Evolutionary conservation across 805 yeast species (phyloP).

Genomic region (Kockiozyma suomiensis): DNA sequence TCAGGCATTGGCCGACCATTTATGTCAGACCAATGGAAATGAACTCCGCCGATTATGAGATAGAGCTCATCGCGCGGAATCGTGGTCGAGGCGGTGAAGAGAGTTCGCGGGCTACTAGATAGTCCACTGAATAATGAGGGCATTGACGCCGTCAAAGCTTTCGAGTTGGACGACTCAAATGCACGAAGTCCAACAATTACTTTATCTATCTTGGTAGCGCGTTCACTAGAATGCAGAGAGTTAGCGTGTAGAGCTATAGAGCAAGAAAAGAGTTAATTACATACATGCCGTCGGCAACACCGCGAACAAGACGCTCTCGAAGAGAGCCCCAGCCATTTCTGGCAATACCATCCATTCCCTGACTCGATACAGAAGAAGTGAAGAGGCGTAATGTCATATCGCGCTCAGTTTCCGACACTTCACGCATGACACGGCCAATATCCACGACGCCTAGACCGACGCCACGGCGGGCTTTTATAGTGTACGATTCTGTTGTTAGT

Average conservation of each 20-base stretch:
- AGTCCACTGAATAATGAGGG: conserved; percentile 24
- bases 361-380: conserved; percentile 50
- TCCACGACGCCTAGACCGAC: conserved; percentile 88
- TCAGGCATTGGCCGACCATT: conserved; percentile 7
- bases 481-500: conserved; percentile 16
- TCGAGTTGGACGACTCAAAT: conserved; percentile 49
- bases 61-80: conserved; percentile 30
- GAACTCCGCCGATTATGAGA: conserved; percentile 23
- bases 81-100: conserved; percentile 23
- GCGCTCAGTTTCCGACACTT: conserved; percentile 63
- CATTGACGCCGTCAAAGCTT: conserved; percentile 8
- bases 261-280: conserved; percentile 1
- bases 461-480: conserved; percentile 60
- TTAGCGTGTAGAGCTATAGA: background rate
- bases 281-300: conserved; percentile 63
- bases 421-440: conserved; percentile 74
- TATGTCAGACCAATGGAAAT: conserved; percentile 12
- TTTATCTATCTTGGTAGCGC: conserved; percentile 77
- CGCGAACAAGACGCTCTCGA: conserved; percentile 73
- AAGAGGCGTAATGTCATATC: conserved; percentile 71
- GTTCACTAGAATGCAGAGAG: conserved; percentile 51
- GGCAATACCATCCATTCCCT: conserved; percentile 20
- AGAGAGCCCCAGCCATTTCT: conserved; percentile 86
- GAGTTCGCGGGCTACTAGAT: conserved; percentile 15
- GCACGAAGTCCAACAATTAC: conserved; percentile 74